Percentiles rank a stretch among this genome's conserved stretches.
phyloP scores from a whole-genome alignment of 2,329 filamentous ascomycete species.

The Fusarium hostae region DNA sequence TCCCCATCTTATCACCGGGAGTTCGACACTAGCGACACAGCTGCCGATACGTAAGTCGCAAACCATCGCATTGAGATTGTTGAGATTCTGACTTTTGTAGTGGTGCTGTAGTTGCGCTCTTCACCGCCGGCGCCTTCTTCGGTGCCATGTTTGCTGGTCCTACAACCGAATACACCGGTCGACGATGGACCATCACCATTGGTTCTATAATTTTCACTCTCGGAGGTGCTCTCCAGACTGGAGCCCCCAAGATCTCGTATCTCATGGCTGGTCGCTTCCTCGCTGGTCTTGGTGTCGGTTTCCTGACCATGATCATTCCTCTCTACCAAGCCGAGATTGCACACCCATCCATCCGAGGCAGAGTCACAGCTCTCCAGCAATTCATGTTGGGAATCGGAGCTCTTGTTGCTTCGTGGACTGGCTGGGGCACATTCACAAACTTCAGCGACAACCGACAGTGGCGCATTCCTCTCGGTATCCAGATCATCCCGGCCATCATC shows the following conservation, averaged over 20 bases:
- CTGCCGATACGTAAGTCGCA: slow-evolving; percentile 48
- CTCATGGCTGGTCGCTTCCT: slow-evolving; percentile 77
- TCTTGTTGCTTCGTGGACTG: slow-evolving; percentile 78
- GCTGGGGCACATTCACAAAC: slow-evolving; percentile 65
- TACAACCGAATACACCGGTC: slow-evolving; percentile 70
- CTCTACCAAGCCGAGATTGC: slow-evolving; percentile 83
- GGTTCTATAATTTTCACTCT: slow-evolving; percentile 78
- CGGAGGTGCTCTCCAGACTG: slow-evolving; percentile 79
- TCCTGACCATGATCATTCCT: slow-evolving; percentile 57
- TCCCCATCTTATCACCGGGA: slow-evolving; percentile 45
- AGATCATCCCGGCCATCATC: slow-evolving; percentile 74
- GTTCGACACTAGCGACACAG: slow-evolving; percentile 47
- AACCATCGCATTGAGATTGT: accelerated
- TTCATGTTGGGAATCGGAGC: slow-evolving; percentile 85
- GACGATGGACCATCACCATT: slow-evolving; percentile 76
- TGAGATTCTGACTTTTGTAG: slow-evolving; percentile 2
- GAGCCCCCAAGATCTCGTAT: slow-evolving; percentile 66
- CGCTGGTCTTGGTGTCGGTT: slow-evolving; percentile 66
- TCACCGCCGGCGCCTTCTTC: slow-evolving; percentile 81
- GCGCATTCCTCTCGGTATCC: slow-evolving; percentile 68
- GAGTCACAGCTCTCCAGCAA: slow-evolving; percentile 80
- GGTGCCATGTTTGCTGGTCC: slow-evolving; percentile 72
- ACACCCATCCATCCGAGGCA: slow-evolving; percentile 80
- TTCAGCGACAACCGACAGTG: slow-evolving; percentile 48
- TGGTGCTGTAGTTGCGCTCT: slow-evolving; percentile 69